phyloP scores from a whole-genome alignment of 1,284 basidiomycete genomes.

The Mycosarcoma mackinlayi region DNA sequence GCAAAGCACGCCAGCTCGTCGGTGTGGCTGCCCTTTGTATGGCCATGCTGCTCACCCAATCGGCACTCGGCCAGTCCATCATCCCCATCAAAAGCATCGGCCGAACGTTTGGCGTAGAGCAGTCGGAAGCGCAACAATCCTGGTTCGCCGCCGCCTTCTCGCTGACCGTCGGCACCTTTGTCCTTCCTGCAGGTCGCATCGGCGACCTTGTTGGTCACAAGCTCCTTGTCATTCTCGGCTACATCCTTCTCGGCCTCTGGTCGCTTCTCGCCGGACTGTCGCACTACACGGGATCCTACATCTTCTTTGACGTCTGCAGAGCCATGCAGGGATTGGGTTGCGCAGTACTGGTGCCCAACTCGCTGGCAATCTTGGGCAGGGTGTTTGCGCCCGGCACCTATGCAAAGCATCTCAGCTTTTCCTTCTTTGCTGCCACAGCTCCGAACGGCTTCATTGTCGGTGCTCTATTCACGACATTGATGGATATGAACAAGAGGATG shows the following conservation, averaged over 20 bases:
- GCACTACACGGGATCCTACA: slow-evolving; percentile 37
- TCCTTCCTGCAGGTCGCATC: slow-evolving; percentile 52
- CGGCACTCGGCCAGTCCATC: slow-evolving; percentile 38
- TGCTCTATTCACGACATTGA: slow-evolving; percentile 40
- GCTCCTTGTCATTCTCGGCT: slow-evolving; percentile 48
- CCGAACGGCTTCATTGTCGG: slow-evolving; percentile 58
- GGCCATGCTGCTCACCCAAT: slow-evolving; percentile 51
- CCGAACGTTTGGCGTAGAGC: slow-evolving; percentile 30
- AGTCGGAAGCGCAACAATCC: slow-evolving; percentile 25
- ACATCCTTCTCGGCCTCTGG: slow-evolving; percentile 30
- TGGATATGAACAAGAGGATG: slow-evolving; percentile 19
- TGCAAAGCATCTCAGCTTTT: slow-evolving; percentile 48
- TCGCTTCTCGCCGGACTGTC: slow-evolving; percentile 49
- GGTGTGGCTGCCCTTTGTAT: slow-evolving; percentile 31
- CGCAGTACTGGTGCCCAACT: slow-evolving; percentile 54
- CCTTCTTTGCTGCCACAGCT: slow-evolving; percentile 51
- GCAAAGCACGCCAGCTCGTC: slow-evolving; percentile 29
- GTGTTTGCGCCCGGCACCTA: slow-evolving; percentile 38
- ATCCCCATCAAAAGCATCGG: slow-evolving; percentile 33
- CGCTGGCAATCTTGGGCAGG: slow-evolving; percentile 52
- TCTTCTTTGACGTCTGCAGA: slow-evolving; percentile 59
- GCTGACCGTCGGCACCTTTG: slow-evolving; percentile 57
- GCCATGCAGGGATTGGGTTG: slow-evolving; percentile 54
- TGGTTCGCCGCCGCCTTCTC: slow-evolving; percentile 58
- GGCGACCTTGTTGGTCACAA: slow-evolving; percentile 57